Evolutionary conservation across 805 yeast species (phyloP).

Genomic region (Yarrowia phangngaensis): DNA sequence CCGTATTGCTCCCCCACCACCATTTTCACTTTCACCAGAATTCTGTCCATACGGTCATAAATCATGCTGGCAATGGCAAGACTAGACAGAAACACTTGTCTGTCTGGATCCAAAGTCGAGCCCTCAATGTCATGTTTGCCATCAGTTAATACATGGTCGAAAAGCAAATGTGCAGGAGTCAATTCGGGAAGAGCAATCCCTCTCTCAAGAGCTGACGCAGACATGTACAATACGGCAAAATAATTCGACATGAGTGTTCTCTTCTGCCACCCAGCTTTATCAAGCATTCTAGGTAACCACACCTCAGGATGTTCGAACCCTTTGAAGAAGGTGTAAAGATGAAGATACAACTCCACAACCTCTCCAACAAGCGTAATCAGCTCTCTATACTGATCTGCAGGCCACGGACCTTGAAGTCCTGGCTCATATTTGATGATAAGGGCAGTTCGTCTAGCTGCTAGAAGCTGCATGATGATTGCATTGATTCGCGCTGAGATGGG

Average conservation of each 20-base stretch:
- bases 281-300: constrained; percentile 32
- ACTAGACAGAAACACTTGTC: constrained; percentile 29
- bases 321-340: constrained; percentile 35
- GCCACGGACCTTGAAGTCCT: constrained; percentile 39
- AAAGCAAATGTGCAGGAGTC: constrained; percentile 36
- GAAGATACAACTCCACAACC: constrained; percentile 33
- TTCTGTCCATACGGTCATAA: constrained; percentile 38
- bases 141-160: constrained; percentile 27
- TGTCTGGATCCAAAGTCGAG: constrained; percentile 27
- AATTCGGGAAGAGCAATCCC: constrained; percentile 38
- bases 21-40: constrained; percentile 36
- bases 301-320: constrained; percentile 32
- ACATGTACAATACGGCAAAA: constrained; percentile 38
- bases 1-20: constrained; percentile 41
- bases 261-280: constrained; percentile 37
- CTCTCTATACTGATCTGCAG: constrained; percentile 36
- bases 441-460: constrained; percentile 22
- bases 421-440: constrained; percentile 38
- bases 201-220: constrained; percentile 34
- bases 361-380: constrained; percentile 35
- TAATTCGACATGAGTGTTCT: constrained; percentile 34
- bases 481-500: constrained; percentile 30
- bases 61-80: constrained; percentile 34
- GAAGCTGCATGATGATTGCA: constrained; percentile 28
- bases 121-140: constrained; percentile 10